These are phyloP conservation scores for Antitrichia curtipendula DNA, from an alignment of 225 moss, liverwort and hornwort species.

Conservation along the genomic window DNA sequence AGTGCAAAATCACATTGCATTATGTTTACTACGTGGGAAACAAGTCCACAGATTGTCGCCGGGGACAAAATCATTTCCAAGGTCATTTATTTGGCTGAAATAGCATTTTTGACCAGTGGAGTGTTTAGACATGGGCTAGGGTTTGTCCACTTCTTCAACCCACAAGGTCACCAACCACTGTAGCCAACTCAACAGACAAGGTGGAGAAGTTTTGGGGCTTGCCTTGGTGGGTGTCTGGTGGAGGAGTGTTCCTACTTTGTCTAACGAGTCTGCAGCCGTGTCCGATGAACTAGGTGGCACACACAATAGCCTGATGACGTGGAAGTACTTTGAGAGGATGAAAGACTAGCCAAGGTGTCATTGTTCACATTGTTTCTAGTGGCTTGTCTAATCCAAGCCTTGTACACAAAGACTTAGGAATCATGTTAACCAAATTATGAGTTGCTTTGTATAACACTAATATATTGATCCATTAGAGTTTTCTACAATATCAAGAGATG, in stretches of 20 bases:
- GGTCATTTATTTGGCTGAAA: background rate
- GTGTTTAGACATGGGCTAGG: background rate
- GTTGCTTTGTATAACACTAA: background rate
- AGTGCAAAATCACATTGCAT: background rate
- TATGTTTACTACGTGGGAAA: background rate
- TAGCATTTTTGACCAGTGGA: no score
- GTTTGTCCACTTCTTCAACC: background rate
- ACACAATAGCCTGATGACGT: accelerated
- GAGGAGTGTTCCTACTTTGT: accelerated
- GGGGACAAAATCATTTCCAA: background rate
- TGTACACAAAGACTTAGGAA: background rate
- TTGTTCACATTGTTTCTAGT: accelerated
- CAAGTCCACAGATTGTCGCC: background rate
- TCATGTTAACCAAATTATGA: background rate
- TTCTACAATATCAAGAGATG: background rate
- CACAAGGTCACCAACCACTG: accelerated
- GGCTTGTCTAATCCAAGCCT: accelerated
- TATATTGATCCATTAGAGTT: background rate
- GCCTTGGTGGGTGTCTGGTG: accelerated
- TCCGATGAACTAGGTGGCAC: accelerated
- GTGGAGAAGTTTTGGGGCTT: background rate
- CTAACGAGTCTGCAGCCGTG: accelerated
- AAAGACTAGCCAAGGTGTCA: accelerated
- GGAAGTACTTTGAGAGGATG: background rate
- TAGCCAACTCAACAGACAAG: accelerated